Evolutionary conservation across 768 basidiomycete species (phyloP).

Genomic region (Mycena vitilis): DNA sequence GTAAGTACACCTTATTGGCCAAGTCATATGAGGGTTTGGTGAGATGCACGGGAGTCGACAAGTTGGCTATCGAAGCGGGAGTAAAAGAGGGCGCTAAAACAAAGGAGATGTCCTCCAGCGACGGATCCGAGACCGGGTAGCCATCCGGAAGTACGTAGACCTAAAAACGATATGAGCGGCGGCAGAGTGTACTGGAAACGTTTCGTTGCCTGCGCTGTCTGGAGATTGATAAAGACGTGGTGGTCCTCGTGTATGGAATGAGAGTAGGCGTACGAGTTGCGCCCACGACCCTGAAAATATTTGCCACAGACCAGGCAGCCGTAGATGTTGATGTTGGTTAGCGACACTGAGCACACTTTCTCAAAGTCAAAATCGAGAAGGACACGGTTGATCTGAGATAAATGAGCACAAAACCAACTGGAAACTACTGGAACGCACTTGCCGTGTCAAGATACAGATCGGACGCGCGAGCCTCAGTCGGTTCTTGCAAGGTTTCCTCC

Average conservation of each 20-base stretch:
- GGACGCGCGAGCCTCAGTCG: conserved; percentile 62
- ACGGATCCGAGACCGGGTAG: conserved; percentile 96
- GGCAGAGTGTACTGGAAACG: conserved; percentile 36
- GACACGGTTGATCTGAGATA: conserved; percentile 83
- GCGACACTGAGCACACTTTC: conserved; percentile 96
- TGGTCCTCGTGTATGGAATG: conserved; percentile 99
- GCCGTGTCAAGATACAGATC: conserved; percentile 97
- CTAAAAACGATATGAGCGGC: conserved; percentile 54
- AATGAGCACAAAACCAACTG: conserved; percentile 26
- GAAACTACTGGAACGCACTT: conserved; percentile 46
- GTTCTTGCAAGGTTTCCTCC: conserved; percentile 41
- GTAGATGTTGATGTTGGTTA: conserved; percentile 97
- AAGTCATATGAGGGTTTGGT: conserved; percentile 89
- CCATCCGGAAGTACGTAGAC: conserved; percentile 98
- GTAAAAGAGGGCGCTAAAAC: conserved; percentile 92
- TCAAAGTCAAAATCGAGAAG: conserved; percentile 99
- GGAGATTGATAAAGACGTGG: conserved; percentile 97
- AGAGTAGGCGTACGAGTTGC: conserved; percentile 93
- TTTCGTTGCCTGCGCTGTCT: conserved; percentile 83
- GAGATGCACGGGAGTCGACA: conserved; percentile 70
- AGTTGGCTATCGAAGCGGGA: conserved; percentile 59
- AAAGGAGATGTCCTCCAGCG: conserved; percentile 93
- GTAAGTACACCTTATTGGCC: conserved; percentile 80
- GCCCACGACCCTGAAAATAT: conserved; percentile 97
- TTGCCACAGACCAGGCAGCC: conserved; percentile 98